phyloP scores from a whole-genome alignment of 345 rosid genomes.

The Corchorus olitorius region DNA sequence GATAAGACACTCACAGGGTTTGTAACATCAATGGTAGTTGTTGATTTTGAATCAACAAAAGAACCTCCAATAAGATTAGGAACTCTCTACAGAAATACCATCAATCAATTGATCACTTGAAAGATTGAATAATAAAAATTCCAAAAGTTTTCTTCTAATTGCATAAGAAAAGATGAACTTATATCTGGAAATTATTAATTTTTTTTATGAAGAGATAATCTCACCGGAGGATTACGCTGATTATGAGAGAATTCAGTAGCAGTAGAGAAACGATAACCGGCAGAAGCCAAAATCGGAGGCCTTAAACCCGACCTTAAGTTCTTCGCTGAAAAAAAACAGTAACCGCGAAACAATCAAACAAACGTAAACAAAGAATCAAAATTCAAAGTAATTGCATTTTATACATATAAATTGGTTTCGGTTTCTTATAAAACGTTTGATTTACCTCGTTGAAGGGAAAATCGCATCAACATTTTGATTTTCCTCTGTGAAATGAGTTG shows the following conservation, averaged over 20 bases:
- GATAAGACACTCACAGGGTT: slow-evolving; percentile 69
- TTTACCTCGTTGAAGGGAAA: slow-evolving; percentile 18
- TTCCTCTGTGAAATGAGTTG: background rate
- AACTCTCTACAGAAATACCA: slow-evolving; percentile 54
- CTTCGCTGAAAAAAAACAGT: slow-evolving; percentile 20
- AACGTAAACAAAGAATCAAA: background rate
- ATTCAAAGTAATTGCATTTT: background rate
- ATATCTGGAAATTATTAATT: background rate
- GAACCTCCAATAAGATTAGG: slow-evolving; percentile 90
- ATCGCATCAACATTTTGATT: slow-evolving; percentile 17
- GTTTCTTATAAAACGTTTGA: background rate
- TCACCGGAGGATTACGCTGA: slow-evolving; percentile 53
- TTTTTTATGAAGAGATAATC: background rate
- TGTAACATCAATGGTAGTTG: slow-evolving; percentile 66
- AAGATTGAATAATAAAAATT: background rate
- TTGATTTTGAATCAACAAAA: slow-evolving; percentile 72
- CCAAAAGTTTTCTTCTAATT: background rate
- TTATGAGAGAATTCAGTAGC: slow-evolving; percentile 53
- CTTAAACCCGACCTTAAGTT: slow-evolving; percentile 36
- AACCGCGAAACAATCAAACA: background rate
- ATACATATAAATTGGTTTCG: background rate
- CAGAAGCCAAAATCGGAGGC: slow-evolving; percentile 42
- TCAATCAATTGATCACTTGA: background rate
- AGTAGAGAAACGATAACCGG: slow-evolving; percentile 50
- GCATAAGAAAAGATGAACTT: background rate